Percentiles rank a stretch among this genome's conserved stretches.
Evolutionary conservation across 2,329 filamentous ascomycete species (phyloP).

Genomic region (Mycosphaerella sp.): DNA sequence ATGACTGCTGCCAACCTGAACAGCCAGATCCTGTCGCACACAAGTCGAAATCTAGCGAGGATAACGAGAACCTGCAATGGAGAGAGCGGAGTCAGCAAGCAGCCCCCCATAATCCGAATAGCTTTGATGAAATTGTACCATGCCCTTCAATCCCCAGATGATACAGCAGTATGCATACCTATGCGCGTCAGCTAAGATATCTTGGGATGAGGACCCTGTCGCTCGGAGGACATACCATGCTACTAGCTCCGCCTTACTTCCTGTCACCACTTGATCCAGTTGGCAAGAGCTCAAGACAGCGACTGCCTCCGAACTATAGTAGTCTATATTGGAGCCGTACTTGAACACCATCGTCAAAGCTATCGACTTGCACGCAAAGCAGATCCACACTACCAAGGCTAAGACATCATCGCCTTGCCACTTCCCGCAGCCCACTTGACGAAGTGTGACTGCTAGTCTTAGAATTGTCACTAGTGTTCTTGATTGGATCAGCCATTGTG

Average conservation of each 20-base stretch:
- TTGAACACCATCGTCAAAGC: constrained; percentile 4
- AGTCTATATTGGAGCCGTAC: constrained; percentile 9
- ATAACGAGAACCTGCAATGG: constrained; percentile 21
- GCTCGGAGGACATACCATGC: constrained; percentile 1
- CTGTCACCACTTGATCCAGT: neutral
- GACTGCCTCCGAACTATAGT: neutral
- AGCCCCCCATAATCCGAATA: neutral
- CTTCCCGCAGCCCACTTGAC: constrained; percentile 28
- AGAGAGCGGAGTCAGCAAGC: neutral
- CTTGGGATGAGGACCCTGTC: neutral
- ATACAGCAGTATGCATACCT: constrained; percentile 7
- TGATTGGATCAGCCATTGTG: neutral
- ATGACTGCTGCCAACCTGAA: constrained; percentile 30
- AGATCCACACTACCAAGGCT: constrained; percentile 31
- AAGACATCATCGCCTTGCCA: constrained; percentile 39
- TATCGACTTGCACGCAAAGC: constrained; percentile 31
- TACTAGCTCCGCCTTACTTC: constrained; percentile 8
- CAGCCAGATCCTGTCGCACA: constrained; percentile 28
- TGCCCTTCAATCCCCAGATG: constrained; percentile 10
- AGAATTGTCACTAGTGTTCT: constrained; percentile 1
- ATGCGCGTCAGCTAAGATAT: neutral
- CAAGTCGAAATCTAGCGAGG: constrained; percentile 32
- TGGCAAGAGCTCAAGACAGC: neutral
- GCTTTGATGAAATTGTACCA: neutral
- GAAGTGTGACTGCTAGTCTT: neutral